phyloP scores from a whole-genome alignment of 148 eudicot genomes.

The Pharnaceum exiguum region DNA sequence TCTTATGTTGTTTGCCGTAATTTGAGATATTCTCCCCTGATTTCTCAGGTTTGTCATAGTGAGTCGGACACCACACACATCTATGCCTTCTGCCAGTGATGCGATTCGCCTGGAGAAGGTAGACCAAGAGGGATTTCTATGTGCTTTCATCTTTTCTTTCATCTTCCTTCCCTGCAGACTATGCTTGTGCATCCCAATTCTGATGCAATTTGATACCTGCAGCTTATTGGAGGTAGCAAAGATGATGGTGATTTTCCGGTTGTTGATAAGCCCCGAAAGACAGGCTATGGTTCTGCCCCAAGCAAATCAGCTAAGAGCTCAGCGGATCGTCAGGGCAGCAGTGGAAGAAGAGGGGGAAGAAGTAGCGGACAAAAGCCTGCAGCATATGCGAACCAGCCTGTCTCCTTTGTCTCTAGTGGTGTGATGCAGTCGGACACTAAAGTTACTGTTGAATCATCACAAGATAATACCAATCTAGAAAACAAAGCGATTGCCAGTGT shows the following conservation, averaged over 20 bases:
- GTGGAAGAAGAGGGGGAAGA: conserved; percentile 32
- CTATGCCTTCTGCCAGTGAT: conserved; percentile 81
- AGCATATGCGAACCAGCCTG: conserved; percentile 63
- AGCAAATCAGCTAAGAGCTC: conserved; percentile 29
- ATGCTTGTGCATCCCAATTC: neutral
- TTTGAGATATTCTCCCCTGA: neutral
- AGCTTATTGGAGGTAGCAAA: conserved; percentile 64
- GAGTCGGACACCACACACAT: conserved; percentile 67
- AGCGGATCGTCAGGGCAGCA: conserved; percentile 18
- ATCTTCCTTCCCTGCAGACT: neutral
- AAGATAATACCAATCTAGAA: conserved; percentile 18
- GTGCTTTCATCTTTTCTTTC: neutral
- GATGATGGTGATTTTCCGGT: conserved; percentile 70
- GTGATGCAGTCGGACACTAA: conserved; percentile 46
- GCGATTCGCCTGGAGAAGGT: conserved; percentile 83
- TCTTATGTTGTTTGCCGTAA: neutral
- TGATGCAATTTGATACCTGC: conserved; percentile 23
- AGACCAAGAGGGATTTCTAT: conserved; percentile 3
- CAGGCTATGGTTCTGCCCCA: conserved; percentile 24
- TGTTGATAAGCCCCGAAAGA: conserved; percentile 25
- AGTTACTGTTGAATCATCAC: conserved; percentile 15
- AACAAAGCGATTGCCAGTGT: conserved; percentile 18
- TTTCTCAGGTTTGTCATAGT: conserved; percentile 83
- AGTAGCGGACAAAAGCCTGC: conserved; percentile 35
- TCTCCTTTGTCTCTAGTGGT: conserved; percentile 81